These are phyloP conservation scores for Pholiota conissans DNA, from an alignment of 768 basidiomycete species.

Conservation along the genomic window DNA sequence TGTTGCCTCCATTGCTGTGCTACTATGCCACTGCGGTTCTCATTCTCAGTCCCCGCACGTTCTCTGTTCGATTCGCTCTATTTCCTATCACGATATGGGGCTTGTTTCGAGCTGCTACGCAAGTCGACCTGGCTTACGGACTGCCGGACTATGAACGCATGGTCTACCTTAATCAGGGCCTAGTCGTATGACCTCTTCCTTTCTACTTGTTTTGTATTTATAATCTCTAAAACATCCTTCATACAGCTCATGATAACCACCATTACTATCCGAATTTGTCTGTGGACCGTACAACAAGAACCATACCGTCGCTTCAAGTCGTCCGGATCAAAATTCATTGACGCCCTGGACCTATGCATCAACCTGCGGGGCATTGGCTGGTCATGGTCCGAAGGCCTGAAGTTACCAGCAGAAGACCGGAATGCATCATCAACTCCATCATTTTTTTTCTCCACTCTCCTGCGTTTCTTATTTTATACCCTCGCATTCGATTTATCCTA, in stretches of 20 bases:
- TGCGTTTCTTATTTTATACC: constrained; percentile 32
- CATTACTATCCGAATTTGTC: constrained; percentile 35
- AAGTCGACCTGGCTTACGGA: constrained; percentile 39
- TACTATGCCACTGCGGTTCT: constrained; percentile 56
- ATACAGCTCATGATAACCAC: constrained; percentile 36
- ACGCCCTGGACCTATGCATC: constrained; percentile 50
- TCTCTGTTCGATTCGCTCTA: constrained; percentile 41
- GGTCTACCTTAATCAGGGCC: constrained; percentile 42
- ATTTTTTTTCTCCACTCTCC: constrained; percentile 37
- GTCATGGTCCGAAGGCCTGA: constrained; percentile 52
- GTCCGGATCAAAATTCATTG: constrained; percentile 22
- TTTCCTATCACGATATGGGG: constrained; percentile 49
- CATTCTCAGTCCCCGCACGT: constrained; percentile 47
- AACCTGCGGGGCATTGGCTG: constrained; percentile 62
- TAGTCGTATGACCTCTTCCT: constrained; percentile 37
- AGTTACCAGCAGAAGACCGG: constrained; percentile 42
- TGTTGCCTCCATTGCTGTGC: constrained; percentile 41
- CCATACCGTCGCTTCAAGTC: constrained; percentile 31
- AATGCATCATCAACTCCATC: constrained; percentile 31
- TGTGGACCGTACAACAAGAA: constrained; percentile 39
- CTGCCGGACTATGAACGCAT: constrained; percentile 32
- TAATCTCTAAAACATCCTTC: neutral
- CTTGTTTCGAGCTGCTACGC: constrained; percentile 41
- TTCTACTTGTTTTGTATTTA: neutral
- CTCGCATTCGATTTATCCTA: constrained; percentile 46